Evolutionary conservation across 2,329 filamentous ascomycete species (phyloP).

Genomic region (Trichoderma atrobrunneum): DNA sequence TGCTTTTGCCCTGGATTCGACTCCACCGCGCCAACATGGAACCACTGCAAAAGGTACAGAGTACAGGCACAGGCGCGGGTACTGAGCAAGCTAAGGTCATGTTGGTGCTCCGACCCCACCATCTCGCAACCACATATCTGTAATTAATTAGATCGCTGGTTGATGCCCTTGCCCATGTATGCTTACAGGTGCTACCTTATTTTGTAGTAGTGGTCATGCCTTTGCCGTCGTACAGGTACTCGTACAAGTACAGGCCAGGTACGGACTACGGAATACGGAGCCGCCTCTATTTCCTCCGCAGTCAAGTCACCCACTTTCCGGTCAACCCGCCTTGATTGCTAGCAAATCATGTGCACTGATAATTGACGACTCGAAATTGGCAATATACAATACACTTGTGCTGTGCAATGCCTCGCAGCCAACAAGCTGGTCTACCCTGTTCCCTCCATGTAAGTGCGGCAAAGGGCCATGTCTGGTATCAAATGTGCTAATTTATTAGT

Average conservation of each 20-base stretch:
- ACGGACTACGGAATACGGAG: neutral
- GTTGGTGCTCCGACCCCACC: constrained; percentile 9
- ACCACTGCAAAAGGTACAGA: neutral
- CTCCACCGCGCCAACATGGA: neutral
- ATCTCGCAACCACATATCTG: neutral
- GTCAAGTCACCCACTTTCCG: neutral
- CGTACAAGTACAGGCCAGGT: neutral
- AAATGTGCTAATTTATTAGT: neutral
- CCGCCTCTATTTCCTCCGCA: neutral
- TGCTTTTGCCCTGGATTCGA: neutral
- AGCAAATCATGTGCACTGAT: neutral
- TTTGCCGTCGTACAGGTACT: neutral
- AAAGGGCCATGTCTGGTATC: neutral
- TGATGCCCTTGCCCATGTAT: constrained; percentile 5
- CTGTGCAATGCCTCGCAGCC: neutral
- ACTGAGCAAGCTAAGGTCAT: neutral
- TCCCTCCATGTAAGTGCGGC: neutral
- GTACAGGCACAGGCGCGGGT: neutral
- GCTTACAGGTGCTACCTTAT: constrained; percentile 6
- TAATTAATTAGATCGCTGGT: constrained; percentile 10
- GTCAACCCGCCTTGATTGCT: neutral
- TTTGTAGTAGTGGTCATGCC: neutral
- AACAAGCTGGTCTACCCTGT: neutral
- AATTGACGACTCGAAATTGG: neutral
- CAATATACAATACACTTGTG: no score